A percentile compares a stretch with the other conserved stretches of the same genome.
Evolutionary conservation across 805 yeast genomes (phyloP).

Genomic region (Saccharomycopsis fodiens): DNA sequence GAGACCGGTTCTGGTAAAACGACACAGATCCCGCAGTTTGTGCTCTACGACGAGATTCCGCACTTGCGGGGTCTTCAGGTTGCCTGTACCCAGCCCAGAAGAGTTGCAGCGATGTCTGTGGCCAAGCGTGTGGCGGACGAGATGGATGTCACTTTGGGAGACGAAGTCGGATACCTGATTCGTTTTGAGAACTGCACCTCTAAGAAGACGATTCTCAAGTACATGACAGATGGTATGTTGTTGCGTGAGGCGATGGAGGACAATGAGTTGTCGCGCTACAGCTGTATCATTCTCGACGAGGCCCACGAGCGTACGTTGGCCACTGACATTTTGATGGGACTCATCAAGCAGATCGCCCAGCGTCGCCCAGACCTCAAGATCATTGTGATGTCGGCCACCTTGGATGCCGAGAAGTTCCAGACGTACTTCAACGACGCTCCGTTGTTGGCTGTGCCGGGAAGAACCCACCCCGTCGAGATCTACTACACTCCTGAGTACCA

Average conservation of each 20-base stretch:
- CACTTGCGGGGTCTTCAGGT: conserved; percentile 76
- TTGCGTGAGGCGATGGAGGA: conserved; percentile 97
- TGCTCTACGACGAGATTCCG: conserved; percentile 69
- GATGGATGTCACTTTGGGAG: conserved; percentile 88
- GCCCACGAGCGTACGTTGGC: conserved; percentile 97
- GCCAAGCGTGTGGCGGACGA: conserved; percentile 97
- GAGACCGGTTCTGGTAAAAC: conserved; percentile 99
- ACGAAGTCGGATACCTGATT: conserved; percentile 91
- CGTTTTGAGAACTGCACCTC: conserved; percentile 89
- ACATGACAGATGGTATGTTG: conserved; percentile 99
- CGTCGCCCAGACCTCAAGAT: conserved; percentile 86
- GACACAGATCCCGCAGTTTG: conserved; percentile 96
- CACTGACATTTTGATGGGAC: conserved; percentile 94
- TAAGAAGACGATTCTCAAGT: conserved; percentile 73
- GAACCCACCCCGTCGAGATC: conserved; percentile 96
- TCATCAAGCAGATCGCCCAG: conserved; percentile 69
- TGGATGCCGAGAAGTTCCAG: conserved; percentile 96
- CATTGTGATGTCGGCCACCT: conserved; percentile 94
- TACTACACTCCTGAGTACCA: conserved; percentile 96
- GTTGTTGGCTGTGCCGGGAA: conserved; percentile 90
- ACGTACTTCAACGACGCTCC: conserved; percentile 87
- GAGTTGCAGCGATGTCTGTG: conserved; percentile 98
- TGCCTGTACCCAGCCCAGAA: conserved; percentile 71
- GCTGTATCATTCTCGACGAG: conserved; percentile 91
- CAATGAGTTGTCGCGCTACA: conserved; percentile 69